Conservation (phyloP, 345 rosid species). For the Carallia pectinifolia region DNA sequence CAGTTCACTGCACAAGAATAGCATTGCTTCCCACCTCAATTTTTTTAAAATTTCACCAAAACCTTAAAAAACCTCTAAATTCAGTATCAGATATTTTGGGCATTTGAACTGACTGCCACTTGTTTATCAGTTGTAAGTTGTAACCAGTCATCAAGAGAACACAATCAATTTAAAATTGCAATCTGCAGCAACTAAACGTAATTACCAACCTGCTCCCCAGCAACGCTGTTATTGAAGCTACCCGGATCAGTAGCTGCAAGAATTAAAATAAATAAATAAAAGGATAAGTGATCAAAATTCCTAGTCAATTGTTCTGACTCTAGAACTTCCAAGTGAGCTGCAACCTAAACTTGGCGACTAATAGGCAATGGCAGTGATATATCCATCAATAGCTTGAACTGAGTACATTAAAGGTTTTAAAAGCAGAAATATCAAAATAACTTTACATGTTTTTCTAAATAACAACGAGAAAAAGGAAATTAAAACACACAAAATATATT, state of each 20-base stretch:
- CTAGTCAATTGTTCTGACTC: not conserved
- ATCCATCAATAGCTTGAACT: no score
- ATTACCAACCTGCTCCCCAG: conserved; percentile 73
- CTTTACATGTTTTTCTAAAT: no score
- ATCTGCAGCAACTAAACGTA: not conserved
- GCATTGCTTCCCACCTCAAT: no score
- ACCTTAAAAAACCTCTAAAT: not conserved
- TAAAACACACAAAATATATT: no score
- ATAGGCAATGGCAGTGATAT: not conserved
- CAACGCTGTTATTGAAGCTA: conserved; percentile 85
- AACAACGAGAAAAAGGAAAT: no score
- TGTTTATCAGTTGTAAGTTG: not conserved
- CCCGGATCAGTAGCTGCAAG: conserved; percentile 68
- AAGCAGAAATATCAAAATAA: no score
- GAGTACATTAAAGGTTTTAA: no score
- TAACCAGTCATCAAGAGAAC: not conserved
- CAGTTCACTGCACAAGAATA: no score
- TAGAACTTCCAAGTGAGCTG: not conserved
- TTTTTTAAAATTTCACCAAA: no score
- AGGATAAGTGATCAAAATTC: not conserved
- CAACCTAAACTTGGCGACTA: not conserved
- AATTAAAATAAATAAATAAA: conserved; percentile 15
- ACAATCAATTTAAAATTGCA: conserved; percentile 7
- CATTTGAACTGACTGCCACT: not conserved
- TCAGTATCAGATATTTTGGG: not conserved